phyloP scores from a whole-genome alignment of 2,329 filamentous ascomycete species.

The Fusarium algeriense region DNA sequence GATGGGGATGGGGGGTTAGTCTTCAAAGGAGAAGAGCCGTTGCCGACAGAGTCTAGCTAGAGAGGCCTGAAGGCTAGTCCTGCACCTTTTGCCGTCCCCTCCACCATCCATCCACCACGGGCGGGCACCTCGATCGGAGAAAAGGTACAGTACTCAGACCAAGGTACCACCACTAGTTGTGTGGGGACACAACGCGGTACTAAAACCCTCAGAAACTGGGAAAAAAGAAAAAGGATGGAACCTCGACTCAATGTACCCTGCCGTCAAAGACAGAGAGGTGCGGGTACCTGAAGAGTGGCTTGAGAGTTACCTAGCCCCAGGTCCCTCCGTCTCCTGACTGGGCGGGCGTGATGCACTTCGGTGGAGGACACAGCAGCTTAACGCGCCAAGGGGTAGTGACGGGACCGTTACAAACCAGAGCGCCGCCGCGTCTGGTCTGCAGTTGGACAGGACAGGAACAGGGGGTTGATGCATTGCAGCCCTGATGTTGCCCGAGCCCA shows the following conservation, averaged over 20 bases:
- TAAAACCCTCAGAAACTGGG: conserved; percentile 29
- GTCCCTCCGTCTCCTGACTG: conserved; percentile 37
- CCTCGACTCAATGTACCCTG: conserved; percentile 32
- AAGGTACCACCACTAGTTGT: conserved; percentile 33
- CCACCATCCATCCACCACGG: not conserved
- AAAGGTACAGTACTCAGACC: conserved; percentile 23
- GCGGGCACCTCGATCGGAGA: conserved; percentile 31
- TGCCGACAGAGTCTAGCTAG: conserved; percentile 21
- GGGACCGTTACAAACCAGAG: conserved; percentile 40
- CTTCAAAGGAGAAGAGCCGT: conserved; percentile 48
- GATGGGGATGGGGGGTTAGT: conserved; percentile 52
- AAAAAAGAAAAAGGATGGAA: conserved; percentile 39
- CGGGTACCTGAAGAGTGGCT: conserved; percentile 39
- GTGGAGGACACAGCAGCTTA: conserved; percentile 35
- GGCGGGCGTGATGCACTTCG: conserved; percentile 23
- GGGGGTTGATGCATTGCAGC: conserved; percentile 39
- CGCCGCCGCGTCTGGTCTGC: conserved; percentile 21
- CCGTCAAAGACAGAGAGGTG: conserved; percentile 29
- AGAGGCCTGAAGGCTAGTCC: conserved; percentile 23
- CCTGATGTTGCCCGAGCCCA: conserved; percentile 36
- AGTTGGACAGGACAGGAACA: conserved; percentile 12
- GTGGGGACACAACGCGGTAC: conserved; percentile 31
- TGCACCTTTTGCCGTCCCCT: conserved; percentile 24
- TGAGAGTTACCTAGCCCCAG: conserved; percentile 37
- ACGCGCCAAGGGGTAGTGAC: conserved; percentile 39